phyloP scores from a whole-genome alignment of 2,329 filamentous ascomycete genomes.

The Talaromyces piceae region DNA sequence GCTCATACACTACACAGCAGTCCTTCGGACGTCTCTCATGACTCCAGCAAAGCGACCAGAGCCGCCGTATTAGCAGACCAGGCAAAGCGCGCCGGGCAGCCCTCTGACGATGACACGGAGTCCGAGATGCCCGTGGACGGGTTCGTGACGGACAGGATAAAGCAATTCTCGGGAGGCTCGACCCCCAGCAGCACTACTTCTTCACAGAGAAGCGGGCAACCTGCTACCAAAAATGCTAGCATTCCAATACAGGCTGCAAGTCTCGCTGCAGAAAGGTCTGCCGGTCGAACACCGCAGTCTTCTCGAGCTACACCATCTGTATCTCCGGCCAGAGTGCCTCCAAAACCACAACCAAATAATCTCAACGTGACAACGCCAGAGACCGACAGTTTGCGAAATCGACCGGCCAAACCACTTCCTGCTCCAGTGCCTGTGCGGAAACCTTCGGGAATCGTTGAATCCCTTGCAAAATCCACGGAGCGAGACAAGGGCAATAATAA shows the following conservation, averaged over 20 bases:
- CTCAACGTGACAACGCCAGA: constrained; percentile 8
- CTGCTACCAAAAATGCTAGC: neutral
- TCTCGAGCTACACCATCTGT: constrained; percentile 2
- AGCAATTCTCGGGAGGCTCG: constrained; percentile 22
- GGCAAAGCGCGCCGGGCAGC: constrained; percentile 13
- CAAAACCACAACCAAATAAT: neutral
- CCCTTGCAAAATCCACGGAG: constrained; percentile 9
- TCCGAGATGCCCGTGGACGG: constrained; percentile 24
- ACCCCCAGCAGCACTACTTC: constrained; percentile 11
- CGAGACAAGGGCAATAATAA: neutral
- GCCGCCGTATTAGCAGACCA: constrained; percentile 17
- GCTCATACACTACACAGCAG: constrained; percentile 16
- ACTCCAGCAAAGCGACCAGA: constrained; percentile 14
- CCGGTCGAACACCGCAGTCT: constrained; percentile 9
- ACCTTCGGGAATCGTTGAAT: neutral
- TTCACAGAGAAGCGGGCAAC: constrained; percentile 12
- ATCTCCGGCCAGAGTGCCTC: constrained; percentile 4
- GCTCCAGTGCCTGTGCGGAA: constrained; percentile 20
- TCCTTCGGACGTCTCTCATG: constrained; percentile 12
- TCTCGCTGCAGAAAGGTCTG: constrained; percentile 25
- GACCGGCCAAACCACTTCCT: constrained; percentile 15
- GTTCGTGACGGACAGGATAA: constrained; percentile 34
- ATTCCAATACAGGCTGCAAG: constrained; percentile 29
- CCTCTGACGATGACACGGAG: constrained; percentile 2
- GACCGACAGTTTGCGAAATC: constrained; percentile 11